phyloP scores from a whole-genome alignment of 208 protist species.

The Acanthamoeba royreba region DNA sequence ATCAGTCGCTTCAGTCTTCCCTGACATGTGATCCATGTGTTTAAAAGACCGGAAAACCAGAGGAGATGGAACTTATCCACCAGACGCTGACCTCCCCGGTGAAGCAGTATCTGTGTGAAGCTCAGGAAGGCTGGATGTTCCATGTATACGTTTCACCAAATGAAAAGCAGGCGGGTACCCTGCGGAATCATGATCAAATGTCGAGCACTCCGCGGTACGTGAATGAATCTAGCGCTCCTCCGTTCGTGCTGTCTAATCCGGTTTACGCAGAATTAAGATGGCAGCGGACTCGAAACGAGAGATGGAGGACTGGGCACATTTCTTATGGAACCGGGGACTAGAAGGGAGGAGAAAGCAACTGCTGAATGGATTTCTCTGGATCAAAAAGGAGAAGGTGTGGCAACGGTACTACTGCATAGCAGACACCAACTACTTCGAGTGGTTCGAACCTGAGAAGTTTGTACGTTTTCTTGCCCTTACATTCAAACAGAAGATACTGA shows the following conservation, averaged over 20 bases:
- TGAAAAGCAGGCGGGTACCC: not conserved
- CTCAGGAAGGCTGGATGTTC: constrained; percentile 9
- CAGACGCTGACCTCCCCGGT: not conserved
- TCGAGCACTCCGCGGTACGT: not conserved
- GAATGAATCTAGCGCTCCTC: not conserved
- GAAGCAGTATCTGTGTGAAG: not conserved
- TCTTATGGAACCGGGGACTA: not conserved
- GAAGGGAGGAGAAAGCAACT: not conserved
- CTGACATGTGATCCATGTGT: no score
- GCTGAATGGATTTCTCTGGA: constrained; percentile 19
- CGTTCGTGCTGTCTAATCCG: no score
- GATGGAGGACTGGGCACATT: not conserved
- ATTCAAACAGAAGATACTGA: no score
- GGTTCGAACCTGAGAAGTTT: not conserved
- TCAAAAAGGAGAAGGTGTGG: constrained; percentile 1
- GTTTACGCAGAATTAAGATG: constrained; percentile 10
- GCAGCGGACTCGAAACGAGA: not conserved
- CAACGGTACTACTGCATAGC: constrained; percentile 12
- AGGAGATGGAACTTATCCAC: not conserved
- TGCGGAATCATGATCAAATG: not conserved
- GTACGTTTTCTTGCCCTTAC: not conserved
- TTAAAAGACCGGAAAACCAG: not conserved
- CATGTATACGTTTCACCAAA: not conserved
- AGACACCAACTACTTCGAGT: not conserved
- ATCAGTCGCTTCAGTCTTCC: not conserved